These are phyloP conservation scores for Ceratobasidium papillatum DNA, from an alignment of 1,284 basidiomycete species.

Conservation along the genomic window DNA sequence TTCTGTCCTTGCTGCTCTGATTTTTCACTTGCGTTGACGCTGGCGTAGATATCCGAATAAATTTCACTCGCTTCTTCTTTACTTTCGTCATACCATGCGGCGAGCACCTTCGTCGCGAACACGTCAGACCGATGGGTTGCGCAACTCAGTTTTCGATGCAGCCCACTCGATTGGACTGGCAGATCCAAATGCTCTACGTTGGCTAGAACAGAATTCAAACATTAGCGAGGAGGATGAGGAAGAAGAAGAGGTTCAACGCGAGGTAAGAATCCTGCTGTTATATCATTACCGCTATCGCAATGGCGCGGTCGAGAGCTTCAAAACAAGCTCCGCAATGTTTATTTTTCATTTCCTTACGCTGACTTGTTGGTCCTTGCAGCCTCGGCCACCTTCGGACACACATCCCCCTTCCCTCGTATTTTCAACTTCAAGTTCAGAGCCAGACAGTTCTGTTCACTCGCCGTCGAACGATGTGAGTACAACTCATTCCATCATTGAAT, in stretches of 20 bases:
- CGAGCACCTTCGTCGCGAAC: slow-evolving; percentile 24
- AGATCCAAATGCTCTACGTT: slow-evolving; percentile 39
- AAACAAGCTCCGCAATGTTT: not conserved
- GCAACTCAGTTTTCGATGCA: slow-evolving; percentile 42
- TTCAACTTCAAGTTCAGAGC: slow-evolving; percentile 33
- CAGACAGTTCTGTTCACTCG: slow-evolving; percentile 12
- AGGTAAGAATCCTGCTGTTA: not conserved
- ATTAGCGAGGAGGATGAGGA: slow-evolving; percentile 37
- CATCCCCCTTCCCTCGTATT: slow-evolving; percentile 36
- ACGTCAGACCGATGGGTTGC: slow-evolving; percentile 21
- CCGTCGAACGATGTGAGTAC: slow-evolving; percentile 38
- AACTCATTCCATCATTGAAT: not conserved
- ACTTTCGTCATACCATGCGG: slow-evolving; percentile 15
- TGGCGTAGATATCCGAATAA: slow-evolving; percentile 15
- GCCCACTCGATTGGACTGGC: slow-evolving; percentile 40
- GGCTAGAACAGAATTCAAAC: slow-evolving; percentile 39
- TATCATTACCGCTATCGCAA: not conserved
- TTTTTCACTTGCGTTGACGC: slow-evolving; percentile 2
- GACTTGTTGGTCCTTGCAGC: not conserved
- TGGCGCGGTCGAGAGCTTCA: not conserved
- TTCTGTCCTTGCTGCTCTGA: slow-evolving; percentile 6
- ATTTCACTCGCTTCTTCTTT: slow-evolving; percentile 2
- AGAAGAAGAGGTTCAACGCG: slow-evolving; percentile 21
- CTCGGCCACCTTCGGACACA: slow-evolving; percentile 28
- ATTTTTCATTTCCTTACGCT: not conserved